These are phyloP conservation scores for Canariomyces notabilis DNA, from an alignment of 2,329 filamentous ascomycete species.

Conservation along the genomic window DNA sequence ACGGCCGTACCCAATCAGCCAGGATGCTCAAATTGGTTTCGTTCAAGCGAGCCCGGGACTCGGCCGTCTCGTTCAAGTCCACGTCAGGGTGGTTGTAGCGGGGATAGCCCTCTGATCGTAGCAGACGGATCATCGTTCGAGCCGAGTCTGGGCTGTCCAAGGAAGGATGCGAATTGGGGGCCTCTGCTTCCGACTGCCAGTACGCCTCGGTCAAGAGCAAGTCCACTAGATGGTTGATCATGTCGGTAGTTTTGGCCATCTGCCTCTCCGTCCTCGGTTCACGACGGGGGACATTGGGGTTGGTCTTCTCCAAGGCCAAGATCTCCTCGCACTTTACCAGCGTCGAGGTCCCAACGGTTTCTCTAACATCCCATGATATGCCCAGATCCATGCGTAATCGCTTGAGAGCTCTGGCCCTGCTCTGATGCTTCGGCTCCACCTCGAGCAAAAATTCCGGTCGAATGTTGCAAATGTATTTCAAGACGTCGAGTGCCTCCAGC, in stretches of 20 bases:
- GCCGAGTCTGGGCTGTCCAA: slow-evolving; percentile 30
- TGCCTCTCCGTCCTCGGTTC: slow-evolving; percentile 23
- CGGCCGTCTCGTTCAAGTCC: slow-evolving; percentile 16
- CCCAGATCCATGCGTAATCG: slow-evolving; percentile 4
- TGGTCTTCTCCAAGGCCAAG: slow-evolving; percentile 14
- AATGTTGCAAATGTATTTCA: slow-evolving; percentile 19
- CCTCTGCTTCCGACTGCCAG: slow-evolving; percentile 20
- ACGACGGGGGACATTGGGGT: slow-evolving; percentile 6
- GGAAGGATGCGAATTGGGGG: slow-evolving; percentile 15
- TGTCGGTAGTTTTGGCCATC: slow-evolving; percentile 17
- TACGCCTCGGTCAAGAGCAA: slow-evolving; percentile 29
- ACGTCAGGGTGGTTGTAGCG: slow-evolving; percentile 26
- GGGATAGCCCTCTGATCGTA: slow-evolving; percentile 33
- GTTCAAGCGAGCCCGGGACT: slow-evolving; percentile 24
- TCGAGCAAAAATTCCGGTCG: slow-evolving; percentile 2
- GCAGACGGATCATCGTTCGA: slow-evolving; percentile 29
- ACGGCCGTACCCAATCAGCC: slow-evolving; percentile 20
- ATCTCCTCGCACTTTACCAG: slow-evolving; percentile 12
- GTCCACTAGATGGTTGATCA: slow-evolving; percentile 30
- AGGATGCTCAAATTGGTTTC: slow-evolving; percentile 26
- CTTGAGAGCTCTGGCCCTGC: background rate
- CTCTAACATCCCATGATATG: background rate
- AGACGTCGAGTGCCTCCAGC: slow-evolving; percentile 7
- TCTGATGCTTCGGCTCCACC: background rate
- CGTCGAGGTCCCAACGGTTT: slow-evolving; percentile 1